Conservation (phyloP, 345 rosid genomes). For the Boechera retrofracta region DNA sequence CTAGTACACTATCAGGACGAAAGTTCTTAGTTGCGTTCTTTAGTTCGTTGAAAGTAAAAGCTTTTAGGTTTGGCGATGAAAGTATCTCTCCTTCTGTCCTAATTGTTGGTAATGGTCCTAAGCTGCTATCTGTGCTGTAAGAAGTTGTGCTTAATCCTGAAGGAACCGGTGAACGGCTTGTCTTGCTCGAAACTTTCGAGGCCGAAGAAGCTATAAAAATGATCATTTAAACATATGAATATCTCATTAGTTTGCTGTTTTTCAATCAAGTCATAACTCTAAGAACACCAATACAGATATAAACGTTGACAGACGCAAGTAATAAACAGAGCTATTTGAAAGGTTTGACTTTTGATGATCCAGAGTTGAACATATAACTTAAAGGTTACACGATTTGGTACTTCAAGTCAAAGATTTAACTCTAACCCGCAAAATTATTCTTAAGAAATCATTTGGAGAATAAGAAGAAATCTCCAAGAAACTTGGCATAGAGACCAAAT, state of each 20-base stretch:
- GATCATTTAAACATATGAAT: conserved; percentile 30
- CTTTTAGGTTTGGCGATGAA: conserved; percentile 81
- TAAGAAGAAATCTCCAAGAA: not conserved
- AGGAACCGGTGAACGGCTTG: conserved; percentile 67
- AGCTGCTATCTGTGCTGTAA: conserved; percentile 54
- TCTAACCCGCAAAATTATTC: not conserved
- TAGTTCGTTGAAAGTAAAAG: conserved; percentile 74
- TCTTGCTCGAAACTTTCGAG: conserved; percentile 68
- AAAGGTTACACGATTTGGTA: not conserved
- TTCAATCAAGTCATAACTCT: not conserved
- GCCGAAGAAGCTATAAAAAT: conserved; percentile 62
- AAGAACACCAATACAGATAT: not conserved
- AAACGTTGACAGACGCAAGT: not conserved
- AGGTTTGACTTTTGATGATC: conserved; percentile 27
- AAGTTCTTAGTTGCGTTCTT: conserved; percentile 93
- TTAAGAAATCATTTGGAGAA: not conserved
- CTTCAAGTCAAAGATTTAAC: not conserved
- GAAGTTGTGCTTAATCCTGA: conserved; percentile 63
- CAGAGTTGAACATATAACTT: not conserved
- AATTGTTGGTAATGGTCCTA: conserved; percentile 62
- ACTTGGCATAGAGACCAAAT: conserved; percentile 5
- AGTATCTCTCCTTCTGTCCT: conserved; percentile 92
- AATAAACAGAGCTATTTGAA: not conserved
- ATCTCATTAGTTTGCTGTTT: not conserved
- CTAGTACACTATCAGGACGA: conserved; percentile 80